These are phyloP conservation scores for Paramecium sonneborni DNA, from an alignment of 73 alveolate species.

Conservation along the genomic window DNA sequence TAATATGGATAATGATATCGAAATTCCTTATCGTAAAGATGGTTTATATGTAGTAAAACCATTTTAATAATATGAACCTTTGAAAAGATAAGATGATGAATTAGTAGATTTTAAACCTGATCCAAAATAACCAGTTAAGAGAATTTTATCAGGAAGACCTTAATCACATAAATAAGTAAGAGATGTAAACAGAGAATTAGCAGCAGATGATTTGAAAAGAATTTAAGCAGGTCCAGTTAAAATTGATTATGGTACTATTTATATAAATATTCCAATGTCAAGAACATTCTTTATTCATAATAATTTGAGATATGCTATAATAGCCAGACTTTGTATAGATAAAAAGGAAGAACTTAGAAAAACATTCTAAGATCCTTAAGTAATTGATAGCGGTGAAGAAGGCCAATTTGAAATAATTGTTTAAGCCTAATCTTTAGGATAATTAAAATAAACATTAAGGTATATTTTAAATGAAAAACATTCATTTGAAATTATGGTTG, in stretches of 20 bases:
- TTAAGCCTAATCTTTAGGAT: slow-evolving; percentile 73
- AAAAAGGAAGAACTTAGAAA: slow-evolving; percentile 77
- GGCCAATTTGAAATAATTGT: slow-evolving; percentile 91
- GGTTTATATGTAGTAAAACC: slow-evolving; percentile 94
- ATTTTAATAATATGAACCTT: slow-evolving; percentile 93
- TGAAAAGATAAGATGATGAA: slow-evolving; percentile 45
- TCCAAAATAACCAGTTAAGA: slow-evolving; percentile 72
- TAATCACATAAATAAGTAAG: slow-evolving; percentile 93
- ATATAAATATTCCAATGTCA: slow-evolving; percentile 87
- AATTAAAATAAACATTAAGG: slow-evolving; percentile 84
- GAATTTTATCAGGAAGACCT: slow-evolving; percentile 84
- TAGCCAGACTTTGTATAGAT: slow-evolving; percentile 85
- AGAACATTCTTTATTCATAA: slow-evolving; percentile 90
- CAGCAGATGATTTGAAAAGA: slow-evolving; percentile 90
- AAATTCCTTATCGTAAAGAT: slow-evolving; percentile 84
- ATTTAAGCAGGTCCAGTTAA: slow-evolving; percentile 90
- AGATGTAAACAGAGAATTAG: slow-evolving; percentile 87
- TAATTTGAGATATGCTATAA: slow-evolving; percentile 89
- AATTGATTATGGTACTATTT: slow-evolving; percentile 89
- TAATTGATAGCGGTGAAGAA: slow-evolving; percentile 93
- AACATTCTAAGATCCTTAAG: slow-evolving; percentile 85
- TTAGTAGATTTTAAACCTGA: slow-evolving; percentile 65
- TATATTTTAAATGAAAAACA: slow-evolving; percentile 88
- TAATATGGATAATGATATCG: slow-evolving; percentile 70
- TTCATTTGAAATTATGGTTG: slow-evolving; percentile 85